These are phyloP conservation scores for Trypanosoma mega DNA, from an alignment of 208 protist genomes.

Conservation along the genomic window DNA sequence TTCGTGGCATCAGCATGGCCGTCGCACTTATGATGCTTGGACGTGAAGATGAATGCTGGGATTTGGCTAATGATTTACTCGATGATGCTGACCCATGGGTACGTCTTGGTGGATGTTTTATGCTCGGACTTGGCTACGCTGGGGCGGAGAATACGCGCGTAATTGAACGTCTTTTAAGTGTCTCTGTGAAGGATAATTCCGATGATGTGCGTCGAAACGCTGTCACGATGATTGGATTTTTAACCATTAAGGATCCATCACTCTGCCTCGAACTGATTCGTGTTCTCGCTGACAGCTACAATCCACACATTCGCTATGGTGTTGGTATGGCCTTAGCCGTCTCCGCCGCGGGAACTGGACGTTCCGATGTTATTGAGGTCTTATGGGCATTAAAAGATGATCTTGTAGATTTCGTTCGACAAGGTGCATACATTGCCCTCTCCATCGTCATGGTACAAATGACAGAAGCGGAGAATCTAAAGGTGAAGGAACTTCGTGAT, in stretches of 20 bases:
- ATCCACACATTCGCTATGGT: slow-evolving; percentile 98
- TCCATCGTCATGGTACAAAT: slow-evolving; percentile 97
- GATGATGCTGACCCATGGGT: slow-evolving; percentile 96
- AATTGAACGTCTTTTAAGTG: slow-evolving; percentile 95
- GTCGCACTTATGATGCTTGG: slow-evolving; percentile 97
- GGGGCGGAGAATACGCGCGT: slow-evolving; percentile 95
- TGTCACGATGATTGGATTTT: slow-evolving; percentile 97
- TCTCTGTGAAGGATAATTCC: slow-evolving; percentile 97
- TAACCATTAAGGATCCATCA: slow-evolving; percentile 95
- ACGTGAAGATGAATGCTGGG: slow-evolving; percentile 94
- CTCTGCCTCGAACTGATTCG: slow-evolving; percentile 86
- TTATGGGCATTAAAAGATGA: slow-evolving; percentile 95
- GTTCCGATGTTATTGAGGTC: slow-evolving; percentile 91
- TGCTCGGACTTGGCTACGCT: slow-evolving; percentile 97
- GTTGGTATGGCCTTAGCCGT: slow-evolving; percentile 98
- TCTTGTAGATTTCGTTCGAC: slow-evolving; percentile 96
- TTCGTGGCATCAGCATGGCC: slow-evolving; percentile 96
- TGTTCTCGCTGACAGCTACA: slow-evolving; percentile 96
- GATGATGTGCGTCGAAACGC: slow-evolving; percentile 99
- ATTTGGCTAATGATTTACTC: slow-evolving; percentile 92
- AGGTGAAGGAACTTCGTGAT: slow-evolving; percentile 88
- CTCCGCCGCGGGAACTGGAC: slow-evolving; percentile 95
- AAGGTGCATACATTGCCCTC: slow-evolving; percentile 96
- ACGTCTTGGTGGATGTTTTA: slow-evolving; percentile 97
- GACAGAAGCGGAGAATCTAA: slow-evolving; percentile 84